Base-by-base conservation (phyloP, 169 alveolate species). In the Eimeria maxima region DNA sequence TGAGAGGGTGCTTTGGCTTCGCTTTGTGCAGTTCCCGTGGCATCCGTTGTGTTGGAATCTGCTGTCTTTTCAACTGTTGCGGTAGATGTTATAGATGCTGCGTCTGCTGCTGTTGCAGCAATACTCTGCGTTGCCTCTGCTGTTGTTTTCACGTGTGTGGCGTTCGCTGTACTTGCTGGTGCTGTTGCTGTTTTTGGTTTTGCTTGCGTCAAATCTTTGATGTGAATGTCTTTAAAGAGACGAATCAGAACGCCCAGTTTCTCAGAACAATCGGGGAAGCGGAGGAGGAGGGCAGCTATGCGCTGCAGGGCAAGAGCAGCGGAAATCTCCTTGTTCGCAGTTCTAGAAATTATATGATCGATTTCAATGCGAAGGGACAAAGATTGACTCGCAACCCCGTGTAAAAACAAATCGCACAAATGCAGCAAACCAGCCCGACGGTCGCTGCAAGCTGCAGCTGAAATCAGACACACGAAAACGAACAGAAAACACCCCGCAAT, bases 231-330 rank as follows among this genome's bases (percentile, higher is more conserved):
- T 6, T 55, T 27, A 53, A 69, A 67, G 27, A 92, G 84, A 4
- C 91, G 80, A 5, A 63, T 27, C 65, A 92, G 71, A 11, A 92
- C 91, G 18, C 95, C 95, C n/a, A 92, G 95, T 42, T 78, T 92
- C 69, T 92, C 95, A 24, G 90, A 76, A 47, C 91, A 74, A 29
- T 92, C 91, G 10, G 90, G 91, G 4, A 42, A 55, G 67, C 87
- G 83, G 24, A 55, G 47, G 3, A 92, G 84, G 22, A 92, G 76
- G 11, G 84, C 60, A 11, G 95, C 91, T 16, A 92, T 33, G 16
- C 91, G 95, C 65, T 78, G 95, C 81, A 92, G 11, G 22, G 91
- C 53, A 20, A 76, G 69, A 11, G 84, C 67, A 57, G 84, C 18
- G 42, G 95, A 65, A 22, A 47, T 29, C 1, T 42, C 91, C 33